Conservation (phyloP, 345 rosid species). For the Rhizophora apiculata region DNA sequence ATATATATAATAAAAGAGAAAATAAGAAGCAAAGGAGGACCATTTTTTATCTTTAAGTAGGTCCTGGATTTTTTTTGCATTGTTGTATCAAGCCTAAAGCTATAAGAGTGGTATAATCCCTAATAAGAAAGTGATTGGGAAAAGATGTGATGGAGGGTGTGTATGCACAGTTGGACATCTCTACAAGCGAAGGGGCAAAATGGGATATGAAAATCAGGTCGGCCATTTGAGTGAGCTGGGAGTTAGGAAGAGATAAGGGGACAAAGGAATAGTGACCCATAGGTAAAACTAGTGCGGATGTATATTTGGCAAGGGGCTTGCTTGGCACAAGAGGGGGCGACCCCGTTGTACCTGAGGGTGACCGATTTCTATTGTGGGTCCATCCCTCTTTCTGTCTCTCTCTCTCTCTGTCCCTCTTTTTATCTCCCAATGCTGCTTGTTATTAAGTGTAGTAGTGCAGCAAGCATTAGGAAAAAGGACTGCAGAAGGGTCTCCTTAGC, state of each 20-base stretch:
- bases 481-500: no score
- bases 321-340: constrained; percentile 23
- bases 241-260: not conserved
- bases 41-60: no score
- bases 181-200: constrained; percentile 2
- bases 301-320: constrained; percentile 13
- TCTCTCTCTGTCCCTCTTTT: no score
- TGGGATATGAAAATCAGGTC: not conserved
- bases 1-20: no score
- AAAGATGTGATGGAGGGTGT: not conserved
- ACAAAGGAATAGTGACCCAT: constrained; percentile 29
- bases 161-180: no score
- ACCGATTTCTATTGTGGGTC: constrained; percentile 33
- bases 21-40: no score
- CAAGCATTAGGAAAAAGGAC: no score
- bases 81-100: no score
- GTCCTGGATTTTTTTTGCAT: no score
- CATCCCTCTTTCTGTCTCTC: not conserved
- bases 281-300: constrained; percentile 9
- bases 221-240: not conserved
- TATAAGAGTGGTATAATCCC: not conserved
- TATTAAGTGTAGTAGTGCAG: constrained; percentile 26
- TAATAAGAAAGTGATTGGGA: not conserved
- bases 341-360: constrained; percentile 24
- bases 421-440: constrained; percentile 3